Evolutionary conservation across 2,329 filamentous ascomycete genomes (phyloP).

Genomic region (Ophiosphaerella narmari): DNA sequence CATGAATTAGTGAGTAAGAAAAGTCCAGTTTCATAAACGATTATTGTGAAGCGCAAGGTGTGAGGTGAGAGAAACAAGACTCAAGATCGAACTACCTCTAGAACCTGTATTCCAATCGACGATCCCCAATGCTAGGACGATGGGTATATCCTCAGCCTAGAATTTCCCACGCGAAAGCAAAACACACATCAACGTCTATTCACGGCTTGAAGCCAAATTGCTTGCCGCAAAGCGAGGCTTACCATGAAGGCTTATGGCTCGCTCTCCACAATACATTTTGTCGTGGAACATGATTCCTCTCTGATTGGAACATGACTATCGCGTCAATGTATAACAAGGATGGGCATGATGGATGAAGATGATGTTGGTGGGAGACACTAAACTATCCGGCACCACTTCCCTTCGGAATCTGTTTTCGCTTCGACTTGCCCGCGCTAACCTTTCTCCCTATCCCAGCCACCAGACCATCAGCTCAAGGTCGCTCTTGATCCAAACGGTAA

Average conservation of each 20-base stretch:
- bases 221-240: too few relatives aligned
- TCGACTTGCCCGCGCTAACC: conserved; percentile 11
- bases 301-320: neutral
- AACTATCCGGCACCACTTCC: conserved; percentile 11
- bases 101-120: neutral
- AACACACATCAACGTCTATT: too few relatives aligned
- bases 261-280: too few relatives aligned
- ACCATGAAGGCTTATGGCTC: too few relatives aligned
- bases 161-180: too few relatives aligned
- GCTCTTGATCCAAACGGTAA: neutral
- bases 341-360: neutral
- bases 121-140: too few relatives aligned
- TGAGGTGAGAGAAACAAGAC: conserved; percentile 1
- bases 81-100: neutral
- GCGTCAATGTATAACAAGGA: neutral
- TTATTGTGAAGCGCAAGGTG: neutral
- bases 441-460: conserved; percentile 5
- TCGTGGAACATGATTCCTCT: neutral
- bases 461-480: conserved; percentile 1
- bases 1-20: too few relatives aligned
- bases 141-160: too few relatives aligned
- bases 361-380: neutral
- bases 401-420: conserved; percentile 10
- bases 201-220: too few relatives aligned
- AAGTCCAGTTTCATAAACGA: too few relatives aligned